These are phyloP conservation scores for Penicillium vulpinum DNA, from an alignment of 2,329 filamentous ascomycete species.

Conservation along the genomic window DNA sequence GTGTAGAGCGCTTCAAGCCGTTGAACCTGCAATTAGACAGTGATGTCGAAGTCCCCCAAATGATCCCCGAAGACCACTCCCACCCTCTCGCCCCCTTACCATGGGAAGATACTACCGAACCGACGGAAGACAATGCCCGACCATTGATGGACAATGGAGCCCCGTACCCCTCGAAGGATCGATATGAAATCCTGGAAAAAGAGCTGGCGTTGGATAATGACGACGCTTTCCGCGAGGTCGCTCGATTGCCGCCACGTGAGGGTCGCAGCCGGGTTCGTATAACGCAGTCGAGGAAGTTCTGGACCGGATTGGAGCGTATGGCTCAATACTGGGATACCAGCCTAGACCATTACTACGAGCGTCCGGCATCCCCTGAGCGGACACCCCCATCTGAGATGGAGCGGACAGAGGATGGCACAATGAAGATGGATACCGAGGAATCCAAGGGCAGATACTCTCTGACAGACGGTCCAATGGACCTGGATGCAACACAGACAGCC, in stretches of 20 bases:
- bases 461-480: slow-evolving; percentile 27
- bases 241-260: slow-evolving; percentile 47
- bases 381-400: slow-evolving; percentile 20
- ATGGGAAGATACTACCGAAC: slow-evolving; percentile 31
- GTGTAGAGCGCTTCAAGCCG: slow-evolving; percentile 38
- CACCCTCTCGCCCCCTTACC: slow-evolving; percentile 40
- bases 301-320: slow-evolving; percentile 59
- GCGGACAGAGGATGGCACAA: slow-evolving; percentile 20
- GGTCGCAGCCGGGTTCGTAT: slow-evolving; percentile 52
- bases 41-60: slow-evolving; percentile 36
- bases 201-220: slow-evolving; percentile 59
- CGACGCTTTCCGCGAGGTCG: slow-evolving; percentile 58
- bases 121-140: slow-evolving; percentile 29
- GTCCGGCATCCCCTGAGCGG: slow-evolving; percentile 30
- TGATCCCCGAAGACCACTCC: slow-evolving; percentile 40
- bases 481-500: slow-evolving; percentile 17
- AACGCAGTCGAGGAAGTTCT: slow-evolving; percentile 61
- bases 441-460: slow-evolving; percentile 15
- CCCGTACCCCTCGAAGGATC: slow-evolving; percentile 49
- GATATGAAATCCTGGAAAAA: slow-evolving; percentile 50
- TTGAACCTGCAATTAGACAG: slow-evolving; percentile 44
- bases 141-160: slow-evolving; percentile 51
- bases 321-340: slow-evolving; percentile 64
- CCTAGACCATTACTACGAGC: slow-evolving; percentile 56
- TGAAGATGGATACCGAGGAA: slow-evolving; percentile 20